Evolutionary conservation across 225 moss, liverwort and hornwort species (phyloP).

Genomic region (Takakia lepidozioides): DNA sequence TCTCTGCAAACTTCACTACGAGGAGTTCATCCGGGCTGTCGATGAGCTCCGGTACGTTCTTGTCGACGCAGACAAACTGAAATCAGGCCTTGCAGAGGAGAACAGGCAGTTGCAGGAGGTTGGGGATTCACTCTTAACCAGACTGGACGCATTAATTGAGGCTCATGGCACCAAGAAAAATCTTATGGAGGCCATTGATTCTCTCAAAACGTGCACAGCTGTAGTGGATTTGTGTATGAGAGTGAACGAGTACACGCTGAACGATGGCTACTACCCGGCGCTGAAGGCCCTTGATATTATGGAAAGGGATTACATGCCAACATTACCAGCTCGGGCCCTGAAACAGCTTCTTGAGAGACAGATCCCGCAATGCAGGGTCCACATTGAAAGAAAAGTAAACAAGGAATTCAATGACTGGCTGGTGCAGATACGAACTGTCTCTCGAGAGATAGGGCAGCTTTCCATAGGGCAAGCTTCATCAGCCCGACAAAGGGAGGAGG

Average conservation of each 20-base stretch:
- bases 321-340: constrained; percentile 79
- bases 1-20: constrained; percentile 93
- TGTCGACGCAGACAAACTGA: constrained; percentile 93
- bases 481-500: constrained; percentile 83
- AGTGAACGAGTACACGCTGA: constrained; percentile 70
- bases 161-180: constrained; percentile 94
- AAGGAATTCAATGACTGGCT: constrained; percentile 97
- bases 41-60: constrained; percentile 92
- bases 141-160: constrained; percentile 75
- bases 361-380: constrained; percentile 76
- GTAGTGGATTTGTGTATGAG: constrained; percentile 78
- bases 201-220: constrained; percentile 79
- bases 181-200: constrained; percentile 68
- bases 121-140: constrained; percentile 59
- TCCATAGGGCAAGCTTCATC: constrained; percentile 88
- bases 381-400: constrained; percentile 86
- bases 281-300: constrained; percentile 83
- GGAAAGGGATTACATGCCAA: constrained; percentile 83
- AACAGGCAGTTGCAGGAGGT: constrained; percentile 84
- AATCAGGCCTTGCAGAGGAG: constrained; percentile 76
- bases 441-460: constrained; percentile 81
- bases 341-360: constrained; percentile 73
- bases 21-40: constrained; percentile 93
- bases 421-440: constrained; percentile 80
- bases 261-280: constrained; percentile 92